Percentiles rank a stretch among this genome's conserved stretches.
phyloP scores from a whole-genome alignment of 768 basidiomycete species.

The Phlebiopsis flavidoalba region DNA sequence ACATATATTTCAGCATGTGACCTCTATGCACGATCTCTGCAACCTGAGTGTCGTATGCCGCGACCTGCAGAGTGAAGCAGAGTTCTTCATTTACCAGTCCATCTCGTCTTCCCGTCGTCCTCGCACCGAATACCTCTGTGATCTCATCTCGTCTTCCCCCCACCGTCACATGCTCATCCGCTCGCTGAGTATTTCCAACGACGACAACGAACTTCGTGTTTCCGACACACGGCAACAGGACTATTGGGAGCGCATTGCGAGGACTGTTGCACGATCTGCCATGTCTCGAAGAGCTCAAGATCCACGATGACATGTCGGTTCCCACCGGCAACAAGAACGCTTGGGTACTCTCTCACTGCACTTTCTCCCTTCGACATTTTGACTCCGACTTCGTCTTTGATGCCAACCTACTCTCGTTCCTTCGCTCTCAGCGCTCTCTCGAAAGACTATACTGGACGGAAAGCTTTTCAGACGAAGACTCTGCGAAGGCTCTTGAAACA shows the following conservation, averaged over 20 bases:
- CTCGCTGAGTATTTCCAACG: conserved; percentile 12
- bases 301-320: conserved; percentile 12
- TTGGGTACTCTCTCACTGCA: conserved; percentile 12
- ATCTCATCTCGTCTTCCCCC: conserved; percentile 9
- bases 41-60: conserved; percentile 11
- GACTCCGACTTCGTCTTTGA: conserved; percentile 16
- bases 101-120: conserved; percentile 5
- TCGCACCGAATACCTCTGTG: conserved; percentile 11
- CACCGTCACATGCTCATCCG: conserved; percentile 11
- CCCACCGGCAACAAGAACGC: conserved; percentile 8
- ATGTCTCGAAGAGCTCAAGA: conserved; percentile 12
- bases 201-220: not conserved
- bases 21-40: conserved; percentile 12
- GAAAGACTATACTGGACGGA: conserved; percentile 12
- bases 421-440: conserved; percentile 11
- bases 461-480: conserved; percentile 2
- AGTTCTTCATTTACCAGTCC: conserved; percentile 13
- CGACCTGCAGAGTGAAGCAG: conserved; percentile 10
- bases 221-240: conserved; percentile 3
- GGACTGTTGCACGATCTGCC: conserved; percentile 12
- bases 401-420: conserved; percentile 6
- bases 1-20: conserved; percentile 12
- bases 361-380: conserved; percentile 13
- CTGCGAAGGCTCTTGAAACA: not conserved
- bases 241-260: conserved; percentile 13